These are phyloP conservation scores for Candida montana DNA, from an alignment of 805 yeast genomes.

Conservation along the genomic window DNA sequence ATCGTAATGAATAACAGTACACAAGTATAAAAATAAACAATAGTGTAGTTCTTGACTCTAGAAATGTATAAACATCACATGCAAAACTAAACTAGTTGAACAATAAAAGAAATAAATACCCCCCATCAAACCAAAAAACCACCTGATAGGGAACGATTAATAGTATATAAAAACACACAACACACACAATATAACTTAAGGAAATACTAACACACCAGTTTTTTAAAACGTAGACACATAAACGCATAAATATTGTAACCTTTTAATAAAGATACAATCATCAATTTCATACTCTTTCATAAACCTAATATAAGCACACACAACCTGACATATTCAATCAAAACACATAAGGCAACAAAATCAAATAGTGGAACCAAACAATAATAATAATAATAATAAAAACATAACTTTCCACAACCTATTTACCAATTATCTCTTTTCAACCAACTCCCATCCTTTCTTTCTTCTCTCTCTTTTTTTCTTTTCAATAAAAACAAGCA, in stretches of 20 bases:
- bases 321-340: neutral
- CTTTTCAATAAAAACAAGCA: too few relatives aligned
- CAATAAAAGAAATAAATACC: too few relatives aligned
- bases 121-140: neutral
- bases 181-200: neutral
- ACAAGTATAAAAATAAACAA: too few relatives aligned
- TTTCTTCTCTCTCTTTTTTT: neutral
- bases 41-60: too few relatives aligned
- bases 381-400: neutral
- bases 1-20: too few relatives aligned
- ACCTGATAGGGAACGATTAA: too few relatives aligned
- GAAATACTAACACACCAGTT: neutral
- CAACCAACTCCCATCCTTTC: constrained; percentile 3
- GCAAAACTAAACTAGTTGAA: too few relatives aligned
- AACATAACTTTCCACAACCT: neutral
- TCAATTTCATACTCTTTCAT: neutral
- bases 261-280: neutral
- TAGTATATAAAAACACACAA: neutral
- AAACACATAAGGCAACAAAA: neutral
- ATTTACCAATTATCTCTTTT: too few relatives aligned
- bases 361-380: constrained; percentile 1
- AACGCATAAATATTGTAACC: neutral
- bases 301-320: neutral
- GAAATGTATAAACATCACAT: too few relatives aligned
- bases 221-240: neutral